Base-by-base conservation (phyloP, 164 flowering plant genomes). In the Sedum album region DNA sequence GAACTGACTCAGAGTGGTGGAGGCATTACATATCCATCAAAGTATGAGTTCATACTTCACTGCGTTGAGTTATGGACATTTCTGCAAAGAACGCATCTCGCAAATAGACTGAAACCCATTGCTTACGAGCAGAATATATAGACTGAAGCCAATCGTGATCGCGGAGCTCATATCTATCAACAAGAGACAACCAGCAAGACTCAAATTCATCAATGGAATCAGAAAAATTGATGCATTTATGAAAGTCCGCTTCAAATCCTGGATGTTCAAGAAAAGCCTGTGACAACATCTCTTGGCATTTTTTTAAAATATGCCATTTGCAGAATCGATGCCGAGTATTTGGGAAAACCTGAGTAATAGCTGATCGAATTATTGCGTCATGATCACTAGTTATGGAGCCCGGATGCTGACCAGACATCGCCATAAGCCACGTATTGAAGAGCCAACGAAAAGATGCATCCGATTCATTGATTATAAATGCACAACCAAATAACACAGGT, bases 21-120 rank as follows among this genome's bases (percentile, higher is more conserved):
- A 87, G 21, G 96, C 96, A 78, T 87, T 46, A 89, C 76, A 72
- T 86, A 89, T 14, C 92, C 96, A 77, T 89, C 96, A 71, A 89
- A 89, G 67, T 83, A 89, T 1, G 96, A 87, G 72, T 87, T 89
- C 84, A 87, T 89, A 70, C 85, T 69, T 89, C 96, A 76, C 90
- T 85, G n/a, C 88, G 75, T 66, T 89, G 88, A 18, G 89, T 81
- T 66, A 79, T 80, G 20, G 93, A 89, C 88, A 85, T 86, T 73
- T 89, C 93, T 1, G 90, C 96, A 70, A 89, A 89, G 74, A 89
- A 89, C n/a, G n/a, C n/a, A n/a, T n/a, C n/a, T n/a, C n/a, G n/a
- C n/a, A n/a, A n/a, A n/a, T n/a, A n/a, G n/a, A 2, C 91, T 76
- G 42, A 86, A 88, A 0, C 89, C 81, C 42, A 87, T 60, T 89